Percentiles rank a stretch among this genome's conserved stretches.
Conservation (phyloP, 225 moss, liverwort and hornwort species). For the Antitrichia curtipendula region DNA sequence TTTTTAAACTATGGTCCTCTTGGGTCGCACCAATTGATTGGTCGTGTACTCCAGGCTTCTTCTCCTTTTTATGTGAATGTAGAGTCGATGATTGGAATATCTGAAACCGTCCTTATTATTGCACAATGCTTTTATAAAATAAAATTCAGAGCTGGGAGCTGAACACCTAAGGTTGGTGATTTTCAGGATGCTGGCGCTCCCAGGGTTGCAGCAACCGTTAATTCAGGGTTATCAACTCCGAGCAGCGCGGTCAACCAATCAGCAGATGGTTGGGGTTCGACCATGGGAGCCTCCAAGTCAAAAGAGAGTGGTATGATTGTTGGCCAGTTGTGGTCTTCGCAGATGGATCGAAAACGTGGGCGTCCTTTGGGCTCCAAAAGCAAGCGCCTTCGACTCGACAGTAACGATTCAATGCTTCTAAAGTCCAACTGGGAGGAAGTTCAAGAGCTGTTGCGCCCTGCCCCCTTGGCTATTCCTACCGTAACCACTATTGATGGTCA, state of each 20-base stretch:
- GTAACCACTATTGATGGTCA: slow-evolving; percentile 92
- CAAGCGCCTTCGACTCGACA: slow-evolving; percentile 88
- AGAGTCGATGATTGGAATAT: background rate
- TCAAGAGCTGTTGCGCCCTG: slow-evolving; percentile 85
- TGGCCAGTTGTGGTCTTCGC: slow-evolving; percentile 57
- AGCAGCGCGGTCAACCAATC: slow-evolving; percentile 23
- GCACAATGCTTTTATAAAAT: background rate
- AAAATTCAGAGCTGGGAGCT: background rate
- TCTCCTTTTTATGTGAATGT: background rate
- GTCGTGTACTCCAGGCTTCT: background rate
- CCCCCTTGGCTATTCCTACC: slow-evolving; percentile 62
- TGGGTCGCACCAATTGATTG: background rate
- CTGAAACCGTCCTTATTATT: background rate
- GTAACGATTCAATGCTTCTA: slow-evolving; percentile 70
- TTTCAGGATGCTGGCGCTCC: slow-evolving; percentile 41
- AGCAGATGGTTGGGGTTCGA: slow-evolving; percentile 42
- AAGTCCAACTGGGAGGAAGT: slow-evolving; percentile 88
- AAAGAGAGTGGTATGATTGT: slow-evolving; percentile 58
- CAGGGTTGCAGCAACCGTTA: slow-evolving; percentile 12
- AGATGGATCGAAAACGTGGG: slow-evolving; percentile 93
- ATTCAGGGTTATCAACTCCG: slow-evolving; percentile 22
- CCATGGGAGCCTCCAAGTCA: slow-evolving; percentile 42
- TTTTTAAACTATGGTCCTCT: background rate
- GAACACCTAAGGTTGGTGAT: slow-evolving; percentile 1
- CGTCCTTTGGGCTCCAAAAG: slow-evolving; percentile 90